Evolutionary conservation across 1,284 basidiomycete genomes (phyloP).

Genomic region (Cronartium ribicola): DNA sequence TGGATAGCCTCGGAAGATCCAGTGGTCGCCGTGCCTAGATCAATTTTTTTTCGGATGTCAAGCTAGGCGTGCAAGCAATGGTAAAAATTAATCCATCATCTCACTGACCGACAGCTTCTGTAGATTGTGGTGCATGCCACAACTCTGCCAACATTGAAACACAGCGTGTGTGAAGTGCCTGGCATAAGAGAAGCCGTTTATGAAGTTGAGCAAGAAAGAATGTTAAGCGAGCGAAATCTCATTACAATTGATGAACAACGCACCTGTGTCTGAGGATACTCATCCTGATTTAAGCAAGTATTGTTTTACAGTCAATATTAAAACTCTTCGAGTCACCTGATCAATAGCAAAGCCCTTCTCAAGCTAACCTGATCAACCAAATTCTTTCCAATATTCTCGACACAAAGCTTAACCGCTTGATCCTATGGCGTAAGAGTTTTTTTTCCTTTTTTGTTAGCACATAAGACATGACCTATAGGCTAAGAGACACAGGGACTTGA

Average conservation of each 20-base stretch:
- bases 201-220: too few species aligned
- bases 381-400: conserved; percentile 70
- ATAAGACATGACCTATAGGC: neutral
- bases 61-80: too few species aligned
- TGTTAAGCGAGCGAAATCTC: too few species aligned
- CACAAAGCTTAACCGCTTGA: conserved; percentile 66
- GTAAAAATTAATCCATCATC: too few species aligned
- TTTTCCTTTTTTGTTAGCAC: neutral
- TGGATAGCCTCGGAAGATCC: conserved; percentile 77
- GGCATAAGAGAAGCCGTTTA: too few species aligned
- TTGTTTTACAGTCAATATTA: too few species aligned
- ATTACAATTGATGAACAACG: conserved; percentile 27
- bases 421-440: conserved; percentile 48
- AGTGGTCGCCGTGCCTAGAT: conserved; percentile 75
- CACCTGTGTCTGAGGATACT: too few species aligned
- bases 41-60: too few species aligned
- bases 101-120: too few species aligned
- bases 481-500: conserved; percentile 8
- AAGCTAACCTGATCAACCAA: conserved; percentile 89
- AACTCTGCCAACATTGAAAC: conserved; percentile 82
- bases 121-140: conserved; percentile 76
- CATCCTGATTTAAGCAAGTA: too few species aligned
- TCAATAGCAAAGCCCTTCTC: too few species aligned
- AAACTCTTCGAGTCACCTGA: too few species aligned
- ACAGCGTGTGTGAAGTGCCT: conserved; percentile 52